Base-by-base conservation (phyloP, 257 asterid species). In the Nicotiana noctiflora region DNA sequence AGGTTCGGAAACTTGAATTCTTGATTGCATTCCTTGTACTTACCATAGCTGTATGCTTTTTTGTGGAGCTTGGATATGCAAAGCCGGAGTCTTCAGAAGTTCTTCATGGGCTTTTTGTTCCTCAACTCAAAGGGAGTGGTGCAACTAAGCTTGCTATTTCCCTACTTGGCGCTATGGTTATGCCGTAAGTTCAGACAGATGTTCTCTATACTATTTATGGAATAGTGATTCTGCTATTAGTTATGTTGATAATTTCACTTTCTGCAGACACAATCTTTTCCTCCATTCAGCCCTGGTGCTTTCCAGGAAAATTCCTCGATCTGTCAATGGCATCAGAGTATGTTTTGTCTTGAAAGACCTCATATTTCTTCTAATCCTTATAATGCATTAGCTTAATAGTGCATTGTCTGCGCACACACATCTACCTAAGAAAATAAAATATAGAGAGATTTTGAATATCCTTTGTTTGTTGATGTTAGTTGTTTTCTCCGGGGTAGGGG, bases 121-220 rank as follows among this genome's bases (percentile, higher is more conserved):
- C 99, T 32, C 93, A 92, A 84, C 90, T 94, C 79, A 85, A 91
- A 83, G 98, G 97, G 80, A 89, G 84, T 85, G 98, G 98, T 66
- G 98, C 98, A 78, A 96, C 98, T 44, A 88, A 89, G 86, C 90
- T 94, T 40, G 98, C 98, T 15, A 94, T 96, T 87, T 94, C 97
- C 44, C 92, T 96, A 51, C 98, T 96, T 80, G 99, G 99, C 46
- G 98, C 98, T 79, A 92, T 94, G 98, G 98, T 94, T 84, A 96
- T 96, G 98, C 98, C 98, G 99, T 96, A 89, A 85, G 98, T 86
- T 59, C 70, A 67, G 79, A 76, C 15, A 32, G 51, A 25, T 32
- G 44, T 70, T 53, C 52, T 79, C 59, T 23, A 4, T 40, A 12
- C 4, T 56, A 13, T 70, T 57, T 68, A 17, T 49, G 19, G 76